A percentile compares a stretch with the other conserved stretches of the same genome.
Conservation (phyloP, 192 early-diverging fungal genomes). For the Oehlia diaphana region DNA sequence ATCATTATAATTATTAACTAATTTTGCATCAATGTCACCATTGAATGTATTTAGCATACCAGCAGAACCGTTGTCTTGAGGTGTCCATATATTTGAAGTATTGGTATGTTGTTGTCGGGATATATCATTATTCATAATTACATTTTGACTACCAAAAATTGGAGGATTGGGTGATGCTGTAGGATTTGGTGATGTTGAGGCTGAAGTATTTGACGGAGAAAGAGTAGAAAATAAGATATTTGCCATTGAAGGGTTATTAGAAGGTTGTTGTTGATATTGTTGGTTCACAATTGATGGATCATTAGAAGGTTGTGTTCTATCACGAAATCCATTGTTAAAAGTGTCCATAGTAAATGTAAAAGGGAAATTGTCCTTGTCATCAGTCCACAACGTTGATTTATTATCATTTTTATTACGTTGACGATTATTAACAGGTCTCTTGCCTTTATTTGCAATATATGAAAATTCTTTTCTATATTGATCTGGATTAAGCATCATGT, state of each 20-base stretch:
- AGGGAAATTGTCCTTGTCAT: constrained; percentile 9
- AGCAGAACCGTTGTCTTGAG: not conserved
- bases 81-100: not conserved
- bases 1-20: not conserved
- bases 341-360: constrained; percentile 14
- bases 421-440: not conserved
- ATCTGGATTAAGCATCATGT: constrained; percentile 2
- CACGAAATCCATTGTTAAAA: not conserved
- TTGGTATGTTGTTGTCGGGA: not conserved
- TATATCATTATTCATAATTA: not conserved
- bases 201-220: not conserved
- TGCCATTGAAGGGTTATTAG: not conserved
- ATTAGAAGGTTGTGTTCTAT: not conserved
- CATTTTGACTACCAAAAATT: not conserved
- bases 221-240: constrained; percentile 1
- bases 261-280: not conserved
- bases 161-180: not conserved
- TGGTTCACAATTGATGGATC: not conserved
- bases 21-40: not conserved
- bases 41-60: not conserved
- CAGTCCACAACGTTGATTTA: not conserved
- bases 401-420: not conserved
- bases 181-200: constrained; percentile 8
- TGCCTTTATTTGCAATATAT: not conserved
- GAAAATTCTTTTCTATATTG: constrained; percentile 13